These are phyloP conservation scores for Paraphaeosphaeria minitans DNA, from an alignment of 2,329 filamentous ascomycete species.

Conservation along the genomic window DNA sequence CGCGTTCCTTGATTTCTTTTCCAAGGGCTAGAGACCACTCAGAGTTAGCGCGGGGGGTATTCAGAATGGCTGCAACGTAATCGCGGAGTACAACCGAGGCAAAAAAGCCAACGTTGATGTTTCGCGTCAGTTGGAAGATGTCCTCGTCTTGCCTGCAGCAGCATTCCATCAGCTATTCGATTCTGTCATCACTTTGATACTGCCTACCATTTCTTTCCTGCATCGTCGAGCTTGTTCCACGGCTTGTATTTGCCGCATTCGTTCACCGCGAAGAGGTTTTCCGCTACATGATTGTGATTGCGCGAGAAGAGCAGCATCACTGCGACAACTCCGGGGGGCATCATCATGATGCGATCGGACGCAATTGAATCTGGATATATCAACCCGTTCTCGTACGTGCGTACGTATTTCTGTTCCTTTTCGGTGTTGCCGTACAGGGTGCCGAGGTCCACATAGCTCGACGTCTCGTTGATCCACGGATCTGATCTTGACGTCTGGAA, in stretches of 20 bases:
- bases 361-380: conserved; percentile 71
- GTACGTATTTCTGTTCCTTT: conserved; percentile 57
- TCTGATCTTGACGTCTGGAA: conserved; percentile 67
- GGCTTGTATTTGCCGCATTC: conserved; percentile 76
- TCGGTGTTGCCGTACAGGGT: conserved; percentile 74
- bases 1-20: conserved; percentile 55
- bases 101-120: conserved; percentile 58
- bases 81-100: conserved; percentile 72
- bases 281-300: conserved; percentile 83
- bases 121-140: conserved; percentile 53
- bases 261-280: conserved; percentile 77
- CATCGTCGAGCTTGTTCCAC: conserved; percentile 54
- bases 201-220: conserved; percentile 24
- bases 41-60: conserved; percentile 69
- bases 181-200: neutral
- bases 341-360: conserved; percentile 64
- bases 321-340: conserved; percentile 70
- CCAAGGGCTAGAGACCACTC: conserved; percentile 77
- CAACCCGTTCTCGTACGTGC: conserved; percentile 62
- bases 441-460: conserved; percentile 72
- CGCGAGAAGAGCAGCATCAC: conserved; percentile 69
- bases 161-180: neutral
- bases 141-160: conserved; percentile 49
- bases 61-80: conserved; percentile 78
- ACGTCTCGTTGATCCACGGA: conserved; percentile 65